These are phyloP conservation scores for Spathaspora passalidarum DNA, from an alignment of 805 yeast genomes.

Conservation along the genomic window DNA sequence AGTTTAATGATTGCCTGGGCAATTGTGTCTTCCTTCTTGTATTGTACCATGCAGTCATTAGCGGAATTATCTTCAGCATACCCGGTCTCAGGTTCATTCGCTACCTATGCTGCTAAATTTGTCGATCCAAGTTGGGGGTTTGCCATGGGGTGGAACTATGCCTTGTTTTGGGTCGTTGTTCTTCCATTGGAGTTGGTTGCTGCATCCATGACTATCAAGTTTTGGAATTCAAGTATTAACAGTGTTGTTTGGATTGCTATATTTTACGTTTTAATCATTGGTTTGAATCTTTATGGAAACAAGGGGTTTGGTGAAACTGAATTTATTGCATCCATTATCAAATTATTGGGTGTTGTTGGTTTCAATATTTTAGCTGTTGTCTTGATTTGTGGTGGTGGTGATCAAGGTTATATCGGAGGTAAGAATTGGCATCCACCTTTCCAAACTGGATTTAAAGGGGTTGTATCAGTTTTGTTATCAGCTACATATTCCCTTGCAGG, in stretches of 20 bases:
- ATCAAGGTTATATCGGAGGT: slow-evolving; percentile 36
- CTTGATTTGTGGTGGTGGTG: slow-evolving; percentile 41
- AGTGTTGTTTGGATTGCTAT: slow-evolving; percentile 41
- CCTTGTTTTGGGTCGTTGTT: slow-evolving; percentile 43
- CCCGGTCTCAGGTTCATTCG: slow-evolving; percentile 41
- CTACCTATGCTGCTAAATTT: slow-evolving; percentile 38
- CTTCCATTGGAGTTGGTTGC: slow-evolving; percentile 43
- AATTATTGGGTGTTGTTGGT: slow-evolving; percentile 38
- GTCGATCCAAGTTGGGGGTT: slow-evolving; percentile 45
- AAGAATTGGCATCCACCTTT: slow-evolving; percentile 37
- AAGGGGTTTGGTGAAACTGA: slow-evolving; percentile 39
- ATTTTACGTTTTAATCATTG: slow-evolving; percentile 35
- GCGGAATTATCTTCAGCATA: slow-evolving; percentile 37
- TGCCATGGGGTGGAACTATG: slow-evolving; percentile 46
- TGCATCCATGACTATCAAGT: slow-evolving; percentile 36
- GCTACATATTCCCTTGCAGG: slow-evolving; percentile 45
- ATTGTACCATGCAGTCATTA: slow-evolving; percentile 42
- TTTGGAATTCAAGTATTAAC: slow-evolving; percentile 37
- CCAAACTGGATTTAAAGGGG: slow-evolving; percentile 41
- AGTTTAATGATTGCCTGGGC: slow-evolving; percentile 32
- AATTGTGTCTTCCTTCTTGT: slow-evolving; percentile 36
- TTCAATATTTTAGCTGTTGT: slow-evolving; percentile 38
- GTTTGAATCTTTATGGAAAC: slow-evolving; percentile 32
- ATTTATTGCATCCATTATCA: slow-evolving; percentile 31
- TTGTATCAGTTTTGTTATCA: slow-evolving; percentile 34